Percentiles rank a stretch among this genome's conserved stretches.
Evolutionary conservation across 2,329 filamentous ascomycete genomes (phyloP).

Genomic region (Ceratocystis cacaofunesta): DNA sequence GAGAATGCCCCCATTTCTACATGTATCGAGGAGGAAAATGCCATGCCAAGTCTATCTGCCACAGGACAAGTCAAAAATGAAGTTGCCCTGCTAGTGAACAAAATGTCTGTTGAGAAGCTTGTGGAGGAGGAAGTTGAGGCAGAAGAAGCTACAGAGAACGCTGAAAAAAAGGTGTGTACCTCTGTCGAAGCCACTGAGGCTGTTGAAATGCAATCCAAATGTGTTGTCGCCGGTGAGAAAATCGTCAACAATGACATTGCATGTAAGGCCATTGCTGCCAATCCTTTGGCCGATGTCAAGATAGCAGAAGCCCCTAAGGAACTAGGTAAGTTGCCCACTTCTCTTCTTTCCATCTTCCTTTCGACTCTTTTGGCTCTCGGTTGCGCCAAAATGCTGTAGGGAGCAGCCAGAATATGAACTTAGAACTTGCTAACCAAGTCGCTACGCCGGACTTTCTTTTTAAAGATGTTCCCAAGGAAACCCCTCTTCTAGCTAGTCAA

Average conservation of each 20-base stretch:
- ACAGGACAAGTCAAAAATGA: background rate
- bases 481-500: background rate
- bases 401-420: background rate
- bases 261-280: background rate
- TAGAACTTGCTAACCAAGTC: background rate
- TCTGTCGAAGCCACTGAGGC: slow-evolving; percentile 1
- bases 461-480: background rate
- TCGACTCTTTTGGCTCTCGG: background rate
- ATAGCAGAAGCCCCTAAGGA: background rate
- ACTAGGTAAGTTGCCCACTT: background rate
- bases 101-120: slow-evolving; percentile 3
- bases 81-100: slow-evolving; percentile 7
- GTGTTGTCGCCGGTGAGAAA: background rate
- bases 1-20: slow-evolving; percentile 4
- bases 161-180: background rate
- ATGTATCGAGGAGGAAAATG: slow-evolving; percentile 5
- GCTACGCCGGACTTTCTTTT: background rate
- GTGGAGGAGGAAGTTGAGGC: slow-evolving; percentile 2
- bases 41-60: slow-evolving; percentile 5
- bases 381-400: background rate
- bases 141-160: background rate
- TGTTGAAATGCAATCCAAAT: background rate
- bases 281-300: background rate
- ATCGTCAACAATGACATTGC: background rate
- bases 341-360: background rate